phyloP scores from a whole-genome alignment of 192 early-diverging fungal species.

The Chytriomyces hyalinus region DNA sequence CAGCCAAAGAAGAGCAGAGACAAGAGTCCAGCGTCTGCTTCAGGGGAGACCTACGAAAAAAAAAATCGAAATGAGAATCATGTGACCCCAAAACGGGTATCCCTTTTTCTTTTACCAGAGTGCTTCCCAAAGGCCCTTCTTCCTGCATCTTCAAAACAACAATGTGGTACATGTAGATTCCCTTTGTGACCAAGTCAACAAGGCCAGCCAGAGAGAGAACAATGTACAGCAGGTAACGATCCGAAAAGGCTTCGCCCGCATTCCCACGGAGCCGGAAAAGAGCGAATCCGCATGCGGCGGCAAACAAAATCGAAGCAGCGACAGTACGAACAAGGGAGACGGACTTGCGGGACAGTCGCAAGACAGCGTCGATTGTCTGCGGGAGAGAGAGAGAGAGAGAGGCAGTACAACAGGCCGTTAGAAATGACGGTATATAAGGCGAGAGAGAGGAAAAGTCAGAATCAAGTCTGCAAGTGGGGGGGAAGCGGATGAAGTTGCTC shows the following conservation, averaged over 20 bases:
- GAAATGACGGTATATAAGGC: no score
- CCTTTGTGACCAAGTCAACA: background rate
- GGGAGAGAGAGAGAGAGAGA: no score
- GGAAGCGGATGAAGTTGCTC: background rate
- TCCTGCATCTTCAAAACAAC: background rate
- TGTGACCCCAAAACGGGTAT: background rate
- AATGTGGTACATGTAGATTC: background rate
- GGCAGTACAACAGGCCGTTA: no score
- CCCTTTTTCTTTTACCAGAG: background rate
- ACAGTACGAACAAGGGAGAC: background rate
- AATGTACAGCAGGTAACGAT: background rate
- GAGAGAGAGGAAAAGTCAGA: background rate
- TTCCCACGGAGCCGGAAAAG: background rate
- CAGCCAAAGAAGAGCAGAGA: constrained; percentile 60
- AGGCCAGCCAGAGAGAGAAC: background rate
- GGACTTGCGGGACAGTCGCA: background rate
- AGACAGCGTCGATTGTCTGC: background rate
- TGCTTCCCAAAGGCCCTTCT: background rate
- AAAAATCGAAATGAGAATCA: background rate
- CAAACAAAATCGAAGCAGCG: background rate
- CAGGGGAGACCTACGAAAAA: constrained; percentile 25
- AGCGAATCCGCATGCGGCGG: background rate
- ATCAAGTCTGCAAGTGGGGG: background rate
- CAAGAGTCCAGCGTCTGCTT: constrained; percentile 41
- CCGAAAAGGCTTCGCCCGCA: background rate